Evolutionary conservation across 2,329 filamentous ascomycete species (phyloP).

Genomic region (Trichoderma sp.): DNA sequence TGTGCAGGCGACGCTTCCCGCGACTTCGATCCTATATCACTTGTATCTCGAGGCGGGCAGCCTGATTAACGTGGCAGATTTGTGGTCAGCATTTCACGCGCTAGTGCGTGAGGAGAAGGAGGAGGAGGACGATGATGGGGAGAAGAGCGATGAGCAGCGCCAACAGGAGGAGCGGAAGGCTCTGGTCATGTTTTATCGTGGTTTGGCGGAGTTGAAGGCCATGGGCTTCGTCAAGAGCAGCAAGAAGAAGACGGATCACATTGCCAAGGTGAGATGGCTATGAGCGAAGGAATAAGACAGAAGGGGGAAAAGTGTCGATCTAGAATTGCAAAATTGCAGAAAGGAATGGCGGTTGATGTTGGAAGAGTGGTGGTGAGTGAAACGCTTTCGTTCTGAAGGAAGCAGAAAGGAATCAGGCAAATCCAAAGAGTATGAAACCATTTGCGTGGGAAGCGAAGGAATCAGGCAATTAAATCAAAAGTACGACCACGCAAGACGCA

Average conservation of each 20-base stretch:
- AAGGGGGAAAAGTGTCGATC: background rate
- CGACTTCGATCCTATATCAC: slow-evolving; percentile 74
- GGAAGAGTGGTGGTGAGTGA: background rate
- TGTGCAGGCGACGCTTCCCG: slow-evolving; percentile 63
- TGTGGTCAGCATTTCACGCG: slow-evolving; percentile 75
- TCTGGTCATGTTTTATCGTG: slow-evolving; percentile 80
- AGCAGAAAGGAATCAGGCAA: background rate
- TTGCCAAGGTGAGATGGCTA: slow-evolving; percentile 86
- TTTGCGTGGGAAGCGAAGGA: background rate
- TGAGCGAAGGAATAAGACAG: slow-evolving; percentile 30
- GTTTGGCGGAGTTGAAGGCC: slow-evolving; percentile 78
- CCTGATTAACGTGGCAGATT: slow-evolving; percentile 75
- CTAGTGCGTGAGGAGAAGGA: slow-evolving; percentile 51
- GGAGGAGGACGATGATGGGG: slow-evolving; percentile 45
- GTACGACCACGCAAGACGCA: background rate
- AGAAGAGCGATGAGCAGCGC: slow-evolving; percentile 43
- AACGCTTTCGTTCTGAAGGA: background rate
- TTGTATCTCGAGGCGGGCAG: slow-evolving; percentile 76
- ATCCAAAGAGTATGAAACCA: background rate
- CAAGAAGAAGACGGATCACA: slow-evolving; percentile 88
- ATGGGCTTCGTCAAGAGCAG: slow-evolving; percentile 88
- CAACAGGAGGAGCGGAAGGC: slow-evolving; percentile 54
- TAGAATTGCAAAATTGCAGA: background rate
- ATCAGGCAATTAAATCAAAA: background rate
- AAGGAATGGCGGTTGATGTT: background rate